Evolutionary conservation across 257 asterid genomes (phyloP).

Genomic region (Jaltomata sinuosa): DNA sequence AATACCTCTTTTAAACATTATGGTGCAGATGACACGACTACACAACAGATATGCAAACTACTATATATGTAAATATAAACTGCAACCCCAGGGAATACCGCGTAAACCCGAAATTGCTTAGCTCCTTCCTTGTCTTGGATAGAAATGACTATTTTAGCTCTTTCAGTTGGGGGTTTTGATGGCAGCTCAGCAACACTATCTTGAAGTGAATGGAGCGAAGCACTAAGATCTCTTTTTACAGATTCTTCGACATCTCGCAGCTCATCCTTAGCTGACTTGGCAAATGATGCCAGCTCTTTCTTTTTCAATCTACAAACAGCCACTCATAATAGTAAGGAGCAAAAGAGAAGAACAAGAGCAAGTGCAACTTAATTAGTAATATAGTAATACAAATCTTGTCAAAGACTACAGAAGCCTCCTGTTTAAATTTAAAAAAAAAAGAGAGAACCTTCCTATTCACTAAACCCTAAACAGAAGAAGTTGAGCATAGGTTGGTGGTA

Average conservation of each 20-base stretch:
- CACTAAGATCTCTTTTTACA: slow-evolving; percentile 13
- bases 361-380: neutral
- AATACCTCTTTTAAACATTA: neutral
- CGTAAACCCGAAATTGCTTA: slow-evolving; percentile 13
- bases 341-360: neutral
- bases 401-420: neutral
- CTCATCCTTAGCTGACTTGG: slow-evolving; percentile 40
- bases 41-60: neutral
- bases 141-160: slow-evolving; percentile 17
- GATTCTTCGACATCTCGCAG: slow-evolving; percentile 21
- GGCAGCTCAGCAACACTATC: slow-evolving; percentile 10
- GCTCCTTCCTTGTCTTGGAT: slow-evolving; percentile 11
- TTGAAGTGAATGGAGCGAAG: slow-evolving; percentile 4
- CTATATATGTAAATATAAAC: neutral
- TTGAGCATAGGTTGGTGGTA: neutral
- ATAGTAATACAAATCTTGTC: neutral
- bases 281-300: slow-evolving; percentile 69
- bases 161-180: slow-evolving; percentile 2
- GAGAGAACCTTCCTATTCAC: neutral
- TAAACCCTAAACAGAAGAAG: neutral
- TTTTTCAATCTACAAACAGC: slow-evolving; percentile 49
- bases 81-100: slow-evolving; percentile 6
- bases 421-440: neutral
- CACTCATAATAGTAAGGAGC: slow-evolving; percentile 4
- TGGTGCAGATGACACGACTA: neutral